Evolutionary conservation across 1,284 basidiomycete species (phyloP).

Genomic region (Inonotus hispidus): DNA sequence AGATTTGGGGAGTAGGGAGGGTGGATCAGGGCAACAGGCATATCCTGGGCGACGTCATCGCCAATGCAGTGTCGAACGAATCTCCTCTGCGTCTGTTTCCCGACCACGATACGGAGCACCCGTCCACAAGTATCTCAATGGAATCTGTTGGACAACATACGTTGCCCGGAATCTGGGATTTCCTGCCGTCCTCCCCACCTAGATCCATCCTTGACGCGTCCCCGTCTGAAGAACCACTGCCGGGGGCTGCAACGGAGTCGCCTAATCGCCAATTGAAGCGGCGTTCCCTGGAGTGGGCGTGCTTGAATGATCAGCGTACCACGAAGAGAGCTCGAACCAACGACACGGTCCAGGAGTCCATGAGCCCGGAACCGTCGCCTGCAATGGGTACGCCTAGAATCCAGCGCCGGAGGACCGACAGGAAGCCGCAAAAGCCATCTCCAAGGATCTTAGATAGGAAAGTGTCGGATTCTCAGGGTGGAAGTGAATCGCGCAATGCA

Average conservation of each 20-base stretch:
- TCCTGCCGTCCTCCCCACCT: slow-evolving; percentile 22
- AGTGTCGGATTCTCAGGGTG: not conserved
- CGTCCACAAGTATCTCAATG: not conserved
- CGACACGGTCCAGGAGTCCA: not conserved
- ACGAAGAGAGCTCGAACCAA: slow-evolving; percentile 20
- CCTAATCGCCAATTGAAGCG: not conserved
- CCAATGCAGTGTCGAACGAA: not conserved
- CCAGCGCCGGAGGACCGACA: slow-evolving; percentile 12
- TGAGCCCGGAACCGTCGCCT: not conserved
- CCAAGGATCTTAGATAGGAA: not conserved
- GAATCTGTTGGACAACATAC: not conserved
- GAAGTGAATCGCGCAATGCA: not conserved
- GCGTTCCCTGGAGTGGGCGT: slow-evolving; percentile 44
- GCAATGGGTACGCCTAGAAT: not conserved
- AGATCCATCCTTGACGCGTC: not conserved
- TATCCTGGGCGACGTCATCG: slow-evolving; percentile 1
- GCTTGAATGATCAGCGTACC: slow-evolving; percentile 30
- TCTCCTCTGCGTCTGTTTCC: not conserved
- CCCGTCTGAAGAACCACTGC: not conserved
- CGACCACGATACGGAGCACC: not conserved
- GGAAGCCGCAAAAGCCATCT: not conserved
- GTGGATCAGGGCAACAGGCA: not conserved
- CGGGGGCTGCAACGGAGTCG: not conserved
- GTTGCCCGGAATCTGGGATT: slow-evolving; percentile 19
- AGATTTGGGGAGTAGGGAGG: not conserved